A percentile compares a stretch with the other conserved stretches of the same genome.
phyloP scores from a whole-genome alignment of 495 filamentous ascomycete species.

The Annulohypoxylon stygium region DNA sequence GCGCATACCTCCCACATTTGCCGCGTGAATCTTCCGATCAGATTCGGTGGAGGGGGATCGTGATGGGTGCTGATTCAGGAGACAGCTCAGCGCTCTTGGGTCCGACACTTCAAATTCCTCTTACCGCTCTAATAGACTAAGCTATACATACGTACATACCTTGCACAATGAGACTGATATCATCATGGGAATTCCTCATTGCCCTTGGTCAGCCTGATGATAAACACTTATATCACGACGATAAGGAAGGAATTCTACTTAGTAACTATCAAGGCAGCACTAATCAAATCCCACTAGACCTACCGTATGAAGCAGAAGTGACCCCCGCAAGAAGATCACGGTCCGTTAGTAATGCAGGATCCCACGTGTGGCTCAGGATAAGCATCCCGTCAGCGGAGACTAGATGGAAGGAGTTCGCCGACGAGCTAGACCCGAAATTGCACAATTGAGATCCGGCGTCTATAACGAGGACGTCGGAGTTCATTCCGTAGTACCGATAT shows the following conservation, averaged over 20 bases:
- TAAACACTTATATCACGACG: conserved; percentile 1
- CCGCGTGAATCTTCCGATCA: conserved; percentile 15
- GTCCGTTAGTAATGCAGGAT: conserved; percentile 14
- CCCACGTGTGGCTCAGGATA: conserved; percentile 10
- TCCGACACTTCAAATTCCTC: neutral
- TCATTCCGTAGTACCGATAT: neutral
- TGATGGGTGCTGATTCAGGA: neutral
- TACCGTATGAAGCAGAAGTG: conserved; percentile 22
- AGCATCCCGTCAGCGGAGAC: conserved; percentile 7
- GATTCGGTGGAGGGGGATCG: neutral
- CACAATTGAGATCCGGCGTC: neutral
- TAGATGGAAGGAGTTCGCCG: conserved; percentile 11
- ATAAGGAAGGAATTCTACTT: neutral
- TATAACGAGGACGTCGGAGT: neutral
- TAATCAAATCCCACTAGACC: neutral
- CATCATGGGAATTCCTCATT: neutral
- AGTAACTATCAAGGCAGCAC: neutral
- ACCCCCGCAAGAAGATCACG: conserved; percentile 6
- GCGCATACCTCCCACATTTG: conserved; percentile 18
- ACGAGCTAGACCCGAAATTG: conserved; percentile 19
- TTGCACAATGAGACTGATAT: neutral
- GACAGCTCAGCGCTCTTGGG: neutral
- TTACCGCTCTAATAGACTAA: neutral
- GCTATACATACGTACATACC: neutral
- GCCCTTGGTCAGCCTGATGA: neutral